phyloP scores from a whole-genome alignment of 2,329 filamentous ascomycete genomes.

The Cordyceps cicadae region DNA sequence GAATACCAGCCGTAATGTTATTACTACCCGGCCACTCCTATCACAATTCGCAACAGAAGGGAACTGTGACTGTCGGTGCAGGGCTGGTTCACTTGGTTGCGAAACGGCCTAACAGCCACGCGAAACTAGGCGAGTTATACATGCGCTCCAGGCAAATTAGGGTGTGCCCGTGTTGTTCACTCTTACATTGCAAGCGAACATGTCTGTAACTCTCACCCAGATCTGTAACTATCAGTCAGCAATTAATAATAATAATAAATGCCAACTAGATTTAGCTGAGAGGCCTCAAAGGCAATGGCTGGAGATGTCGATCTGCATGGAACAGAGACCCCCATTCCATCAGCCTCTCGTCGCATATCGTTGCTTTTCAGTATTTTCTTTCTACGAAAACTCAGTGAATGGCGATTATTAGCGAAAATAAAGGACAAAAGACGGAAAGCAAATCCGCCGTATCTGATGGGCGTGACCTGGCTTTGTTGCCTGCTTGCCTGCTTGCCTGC shows the following conservation, averaged over 20 bases:
- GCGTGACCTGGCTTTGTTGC: not conserved
- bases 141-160: not conserved
- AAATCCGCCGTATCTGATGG: too few species aligned
- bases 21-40: too few species aligned
- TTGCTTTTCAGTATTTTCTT: not conserved
- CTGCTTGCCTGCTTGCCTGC: not conserved
- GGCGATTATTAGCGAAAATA: too few species aligned
- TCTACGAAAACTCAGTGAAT: not conserved
- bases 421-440: too few species aligned
- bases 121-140: not conserved
- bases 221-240: too few species aligned
- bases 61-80: too few species aligned
- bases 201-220: too few species aligned
- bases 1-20: too few species aligned
- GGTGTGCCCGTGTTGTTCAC: not conserved
- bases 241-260: too few species aligned
- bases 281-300: not conserved
- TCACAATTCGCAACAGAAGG: too few species aligned
- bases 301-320: too few species aligned
- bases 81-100: not conserved
- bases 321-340: not conserved
- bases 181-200: not conserved
- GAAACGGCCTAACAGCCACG: not conserved
- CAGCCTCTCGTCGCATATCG: not conserved
- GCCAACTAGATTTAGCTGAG: not conserved